Conservation (phyloP, 306 rosid genomes). For the Castanopsis chinensis region DNA sequence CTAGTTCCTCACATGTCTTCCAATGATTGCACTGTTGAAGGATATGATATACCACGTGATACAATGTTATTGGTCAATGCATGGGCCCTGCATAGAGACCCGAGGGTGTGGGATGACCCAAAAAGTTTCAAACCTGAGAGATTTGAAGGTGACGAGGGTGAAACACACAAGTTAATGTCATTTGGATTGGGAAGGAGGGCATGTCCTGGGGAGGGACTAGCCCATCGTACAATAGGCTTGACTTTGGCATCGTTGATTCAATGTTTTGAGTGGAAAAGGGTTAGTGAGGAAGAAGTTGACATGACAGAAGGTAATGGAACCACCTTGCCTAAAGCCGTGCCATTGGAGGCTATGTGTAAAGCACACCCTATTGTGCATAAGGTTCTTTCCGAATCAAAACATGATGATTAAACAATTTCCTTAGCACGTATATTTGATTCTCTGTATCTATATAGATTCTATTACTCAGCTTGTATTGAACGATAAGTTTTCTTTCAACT, state of each 20-base stretch:
- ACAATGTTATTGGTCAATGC: slow-evolving; percentile 27
- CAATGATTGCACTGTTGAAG: background rate
- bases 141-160: background rate
- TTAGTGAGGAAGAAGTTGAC: slow-evolving; percentile 19
- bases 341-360: slow-evolving; percentile 38
- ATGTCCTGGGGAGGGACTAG: background rate
- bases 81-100: slow-evolving; percentile 44
- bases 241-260: slow-evolving; percentile 37
- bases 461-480: no score
- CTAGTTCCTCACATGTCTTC: background rate
- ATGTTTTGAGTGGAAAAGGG: slow-evolving; percentile 45
- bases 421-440: no score
- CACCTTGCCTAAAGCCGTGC: slow-evolving; percentile 33
- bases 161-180: slow-evolving; percentile 11
- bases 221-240: background rate
- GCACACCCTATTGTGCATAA: slow-evolving; percentile 15
- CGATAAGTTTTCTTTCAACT: no score
- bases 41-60: background rate
- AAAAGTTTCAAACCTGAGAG: slow-evolving; percentile 34
- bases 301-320: slow-evolving; percentile 35
- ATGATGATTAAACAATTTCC: background rate
- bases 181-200: slow-evolving; percentile 22
- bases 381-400: background rate
- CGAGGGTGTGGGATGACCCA: slow-evolving; percentile 29
- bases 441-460: no score